phyloP scores from a whole-genome alignment of 768 basidiomycete genomes.

The Hericium rajendrae region DNA sequence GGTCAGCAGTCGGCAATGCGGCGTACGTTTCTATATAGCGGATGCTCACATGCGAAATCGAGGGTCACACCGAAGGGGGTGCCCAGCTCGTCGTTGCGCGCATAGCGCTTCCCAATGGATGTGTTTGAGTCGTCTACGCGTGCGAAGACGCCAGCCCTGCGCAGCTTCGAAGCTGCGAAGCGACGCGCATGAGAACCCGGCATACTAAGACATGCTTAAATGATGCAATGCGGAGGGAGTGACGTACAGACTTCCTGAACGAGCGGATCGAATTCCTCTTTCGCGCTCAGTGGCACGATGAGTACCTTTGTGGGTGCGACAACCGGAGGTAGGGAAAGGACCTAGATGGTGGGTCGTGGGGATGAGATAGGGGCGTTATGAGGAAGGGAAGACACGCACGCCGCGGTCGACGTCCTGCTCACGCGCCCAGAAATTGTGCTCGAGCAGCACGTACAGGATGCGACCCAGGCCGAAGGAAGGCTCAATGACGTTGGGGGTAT shows the following conservation, averaged over 20 bases:
- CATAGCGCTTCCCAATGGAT: constrained; percentile 93
- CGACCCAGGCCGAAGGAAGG: constrained; percentile 97
- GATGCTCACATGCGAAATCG: constrained; percentile 77
- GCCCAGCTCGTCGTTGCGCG: constrained; percentile 96
- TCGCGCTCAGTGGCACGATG: constrained; percentile 88
- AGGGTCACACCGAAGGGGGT: constrained; percentile 95
- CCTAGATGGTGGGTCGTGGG: constrained; percentile 33
- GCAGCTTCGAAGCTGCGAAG: constrained; percentile 68
- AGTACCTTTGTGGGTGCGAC: constrained; percentile 96
- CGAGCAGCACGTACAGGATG: constrained; percentile 86
- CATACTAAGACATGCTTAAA: constrained; percentile 3
- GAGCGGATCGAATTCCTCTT: constrained; percentile 75
- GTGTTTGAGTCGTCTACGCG: constrained; percentile 94
- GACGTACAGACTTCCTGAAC: constrained; percentile 82
- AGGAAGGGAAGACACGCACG: constrained; percentile 35
- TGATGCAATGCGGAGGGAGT: not conserved
- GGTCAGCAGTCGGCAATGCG: constrained; percentile 1
- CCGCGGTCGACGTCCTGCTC: constrained; percentile 87
- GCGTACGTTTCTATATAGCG: no score
- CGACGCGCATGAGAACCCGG: not conserved
- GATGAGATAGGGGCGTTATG: not conserved
- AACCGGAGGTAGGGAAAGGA: constrained; percentile 80
- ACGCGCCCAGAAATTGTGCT: constrained; percentile 93
- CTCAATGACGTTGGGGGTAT: constrained; percentile 95
- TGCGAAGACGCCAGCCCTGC: constrained; percentile 81